Evolutionary conservation across 805 yeast genomes (phyloP).

Genomic region (Kuraishia cidri): DNA sequence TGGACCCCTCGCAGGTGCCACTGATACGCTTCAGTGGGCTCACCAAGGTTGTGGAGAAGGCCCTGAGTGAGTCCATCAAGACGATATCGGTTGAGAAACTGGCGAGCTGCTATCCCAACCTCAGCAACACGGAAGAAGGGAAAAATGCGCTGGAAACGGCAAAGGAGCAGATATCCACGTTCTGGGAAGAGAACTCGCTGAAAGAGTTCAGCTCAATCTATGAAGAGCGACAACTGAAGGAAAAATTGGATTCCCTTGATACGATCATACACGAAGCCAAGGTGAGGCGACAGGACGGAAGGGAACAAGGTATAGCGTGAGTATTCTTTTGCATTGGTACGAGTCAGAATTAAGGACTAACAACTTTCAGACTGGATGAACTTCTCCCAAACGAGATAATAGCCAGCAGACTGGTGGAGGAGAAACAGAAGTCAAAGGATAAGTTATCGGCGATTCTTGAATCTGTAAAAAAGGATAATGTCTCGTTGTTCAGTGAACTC

Average conservation of each 20-base stretch:
- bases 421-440: slow-evolving; percentile 8
- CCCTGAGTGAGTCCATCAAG: slow-evolving; percentile 31
- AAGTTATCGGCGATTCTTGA: slow-evolving; percentile 8
- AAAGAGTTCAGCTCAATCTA: slow-evolving; percentile 39
- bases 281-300: slow-evolving; percentile 1
- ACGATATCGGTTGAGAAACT: slow-evolving; percentile 34
- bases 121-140: slow-evolving; percentile 27
- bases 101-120: slow-evolving; percentile 33
- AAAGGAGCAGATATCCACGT: slow-evolving; percentile 31
- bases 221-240: slow-evolving; percentile 31
- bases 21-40: slow-evolving; percentile 21
- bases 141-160: slow-evolving; percentile 29
- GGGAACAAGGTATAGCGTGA: neutral
- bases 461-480: slow-evolving; percentile 8
- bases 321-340: neutral
- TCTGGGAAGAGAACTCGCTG: slow-evolving; percentile 31
- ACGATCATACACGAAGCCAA: slow-evolving; percentile 32
- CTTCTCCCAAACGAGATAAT: slow-evolving; percentile 14
- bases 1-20: slow-evolving; percentile 4
- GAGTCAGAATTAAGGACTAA: slow-evolving; percentile 5
- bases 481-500: slow-evolving; percentile 6
- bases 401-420: slow-evolving; percentile 7
- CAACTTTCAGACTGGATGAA: slow-evolving; percentile 8
- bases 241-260: slow-evolving; percentile 36
- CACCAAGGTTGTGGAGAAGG: slow-evolving; percentile 22